Base-by-base conservation (phyloP, 495 filamentous ascomycete species). In the Trichoderma parareesei region DNA sequence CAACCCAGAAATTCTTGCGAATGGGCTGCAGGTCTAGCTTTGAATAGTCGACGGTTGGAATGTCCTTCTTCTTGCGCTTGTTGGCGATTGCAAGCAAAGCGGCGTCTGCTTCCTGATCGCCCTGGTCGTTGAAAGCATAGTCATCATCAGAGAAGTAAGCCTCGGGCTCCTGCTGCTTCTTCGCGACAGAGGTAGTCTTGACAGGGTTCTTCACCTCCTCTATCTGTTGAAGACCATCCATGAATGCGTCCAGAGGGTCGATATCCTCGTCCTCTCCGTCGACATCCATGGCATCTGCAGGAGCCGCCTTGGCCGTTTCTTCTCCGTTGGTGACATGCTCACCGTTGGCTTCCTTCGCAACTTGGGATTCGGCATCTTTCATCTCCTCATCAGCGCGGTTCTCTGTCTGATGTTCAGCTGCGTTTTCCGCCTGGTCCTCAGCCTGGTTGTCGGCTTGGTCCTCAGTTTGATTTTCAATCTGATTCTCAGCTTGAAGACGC, bases 21-120 rank as follows among this genome's bases (percentile, higher is more conserved):
- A 98, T 94, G 8, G 87, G 84, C 66, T 92, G 87, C 69, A 98
- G 88, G 42, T 91, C 85, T 63, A 92, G 74, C 73, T 96, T 97
- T 48, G 80, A 77, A 75, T 97, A 95, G 73, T 98, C 86, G 44
- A 96, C 82, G 0, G 79, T 81, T 7, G 93, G 93, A 13, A 98
- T 87, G 67, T 99, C 94, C 73, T 97, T 96, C 81, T 96, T 98
- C 82, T 97, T 98, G 72, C 90, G 90, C 72, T 96, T 97, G 55
- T 83, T 90, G 16, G 91, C 87, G 77, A 95, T 88, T 44, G 91
- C 89, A 35, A 97, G 82, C 68, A 97, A 90, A 9, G 20, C 35
- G 8, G 78, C 74, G 70, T 93, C 87, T 63, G 95, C 89, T 20
- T 91, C 85, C 70, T 90, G 87, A 42, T 84, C 81, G 49, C 89